A percentile compares a stretch with the other conserved stretches of the same genome.
Evolutionary conservation across 1,284 basidiomycete species (phyloP).

Genomic region (Austroboletus olivaceoglutinosus): DNA sequence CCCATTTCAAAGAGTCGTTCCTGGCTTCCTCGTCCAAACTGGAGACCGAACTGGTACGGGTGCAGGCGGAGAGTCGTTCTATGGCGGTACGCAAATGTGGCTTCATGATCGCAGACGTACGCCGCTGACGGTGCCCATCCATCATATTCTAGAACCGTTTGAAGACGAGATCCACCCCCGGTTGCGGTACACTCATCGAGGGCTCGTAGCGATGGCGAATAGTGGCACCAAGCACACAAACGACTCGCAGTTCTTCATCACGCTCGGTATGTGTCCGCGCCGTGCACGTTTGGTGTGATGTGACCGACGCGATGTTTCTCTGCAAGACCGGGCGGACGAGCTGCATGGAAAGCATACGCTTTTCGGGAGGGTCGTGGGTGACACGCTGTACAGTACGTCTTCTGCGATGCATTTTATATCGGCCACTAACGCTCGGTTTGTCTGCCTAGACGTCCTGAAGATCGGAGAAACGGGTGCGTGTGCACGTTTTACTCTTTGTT

Average conservation of each 20-base stretch:
- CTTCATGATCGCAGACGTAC: neutral
- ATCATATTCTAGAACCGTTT: slow-evolving; percentile 78
- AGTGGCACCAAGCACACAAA: slow-evolving; percentile 82
- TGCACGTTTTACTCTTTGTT: neutral
- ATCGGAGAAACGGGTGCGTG: slow-evolving; percentile 79
- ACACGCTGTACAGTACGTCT: slow-evolving; percentile 82
- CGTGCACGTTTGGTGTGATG: neutral
- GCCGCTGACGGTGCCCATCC: neutral
- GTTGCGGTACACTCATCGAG: slow-evolving; percentile 80
- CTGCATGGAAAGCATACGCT: slow-evolving; percentile 87
- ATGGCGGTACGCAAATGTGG: slow-evolving; percentile 70
- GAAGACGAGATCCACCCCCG: slow-evolving; percentile 94
- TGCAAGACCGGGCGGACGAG: slow-evolving; percentile 81
- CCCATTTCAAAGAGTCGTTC: slow-evolving; percentile 59
- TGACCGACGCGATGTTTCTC: slow-evolving; percentile 1
- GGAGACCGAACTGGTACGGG: slow-evolving; percentile 95
- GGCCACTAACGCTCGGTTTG: neutral
- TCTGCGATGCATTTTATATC: neutral
- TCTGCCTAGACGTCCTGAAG: slow-evolving; percentile 73
- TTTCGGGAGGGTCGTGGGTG: slow-evolving; percentile 78
- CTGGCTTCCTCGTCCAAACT: slow-evolving; percentile 89
- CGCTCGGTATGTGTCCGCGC: slow-evolving; percentile 60
- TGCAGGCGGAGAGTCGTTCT: slow-evolving; percentile 87
- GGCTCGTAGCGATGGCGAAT: slow-evolving; percentile 94
- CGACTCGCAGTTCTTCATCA: slow-evolving; percentile 90